Conservation (phyloP, 352 stramenopile genomes). For the Pythium diclinum region DNA sequence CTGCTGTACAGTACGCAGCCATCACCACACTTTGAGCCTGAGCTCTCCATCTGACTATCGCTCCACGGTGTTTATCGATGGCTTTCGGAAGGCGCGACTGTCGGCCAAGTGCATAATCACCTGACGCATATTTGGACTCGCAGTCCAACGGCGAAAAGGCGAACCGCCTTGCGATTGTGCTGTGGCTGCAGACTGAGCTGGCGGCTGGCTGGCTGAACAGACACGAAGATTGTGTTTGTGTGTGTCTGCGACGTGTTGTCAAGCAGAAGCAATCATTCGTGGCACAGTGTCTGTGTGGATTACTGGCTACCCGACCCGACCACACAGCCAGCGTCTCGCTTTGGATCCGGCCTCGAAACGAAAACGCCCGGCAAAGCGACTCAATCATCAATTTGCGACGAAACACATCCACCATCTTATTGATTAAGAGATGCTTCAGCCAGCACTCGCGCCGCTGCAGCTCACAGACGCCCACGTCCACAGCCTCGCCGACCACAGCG, state of each 20-base stretch:
- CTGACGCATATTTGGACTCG: neutral
- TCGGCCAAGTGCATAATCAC: slow-evolving; percentile 1
- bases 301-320: neutral
- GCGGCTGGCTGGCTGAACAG: neutral
- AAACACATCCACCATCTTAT: neutral
- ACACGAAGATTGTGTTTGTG: neutral
- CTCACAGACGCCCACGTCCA: neutral
- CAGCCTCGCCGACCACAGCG: neutral
- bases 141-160: neutral
- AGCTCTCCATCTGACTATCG: neutral
- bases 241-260: neutral
- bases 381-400: slow-evolving; percentile 6
- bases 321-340: neutral
- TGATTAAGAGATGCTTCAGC: slow-evolving; percentile 2
- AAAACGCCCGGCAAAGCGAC: neutral
- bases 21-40: neutral
- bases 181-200: neutral
- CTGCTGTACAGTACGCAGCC: neutral
- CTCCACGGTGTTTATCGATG: neutral
- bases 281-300: neutral
- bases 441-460: neutral
- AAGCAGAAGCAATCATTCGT: slow-evolving; percentile 7
- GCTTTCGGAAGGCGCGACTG: neutral
- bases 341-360: neutral
- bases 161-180: neutral